Conservation (phyloP, 164 flowering plant genomes). For the Stephania yunnanensis region DNA sequence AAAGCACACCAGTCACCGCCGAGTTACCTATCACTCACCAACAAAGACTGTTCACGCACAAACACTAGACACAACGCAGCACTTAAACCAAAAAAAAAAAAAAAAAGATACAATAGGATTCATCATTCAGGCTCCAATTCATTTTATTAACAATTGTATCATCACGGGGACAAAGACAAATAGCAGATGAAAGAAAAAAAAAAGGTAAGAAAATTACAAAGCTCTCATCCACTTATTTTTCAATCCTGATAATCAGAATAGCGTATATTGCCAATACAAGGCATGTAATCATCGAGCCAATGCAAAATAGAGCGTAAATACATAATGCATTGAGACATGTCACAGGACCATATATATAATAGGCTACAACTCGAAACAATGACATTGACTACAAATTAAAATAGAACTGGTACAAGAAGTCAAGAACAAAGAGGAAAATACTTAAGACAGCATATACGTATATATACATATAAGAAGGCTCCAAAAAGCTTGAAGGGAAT, state of each 20-base stretch:
- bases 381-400: too few species aligned
- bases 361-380: too few species aligned
- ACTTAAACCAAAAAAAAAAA: too few species aligned
- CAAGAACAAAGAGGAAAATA: too few species aligned
- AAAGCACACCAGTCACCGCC: too few species aligned
- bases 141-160: neutral
- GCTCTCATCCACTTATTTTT: slow-evolving; percentile 5
- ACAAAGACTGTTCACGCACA: neutral
- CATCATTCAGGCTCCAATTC: too few species aligned
- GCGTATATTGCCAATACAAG: slow-evolving; percentile 16
- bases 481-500: too few species aligned
- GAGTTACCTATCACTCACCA: too few species aligned
- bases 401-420: too few species aligned
- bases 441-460: too few species aligned
- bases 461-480: too few species aligned
- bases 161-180: neutral
- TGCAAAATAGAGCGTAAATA: neutral
- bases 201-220: neutral
- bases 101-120: too few species aligned
- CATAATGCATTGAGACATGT: neutral
- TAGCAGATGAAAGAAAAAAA: neutral
- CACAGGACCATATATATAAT: neutral
- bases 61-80: neutral
- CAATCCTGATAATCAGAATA: slow-evolving; percentile 8
- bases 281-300: slow-evolving; percentile 17